Evolutionary conservation across 1,139 yeast species (phyloP).

Genomic region (Saccharomyces hybrid): DNA sequence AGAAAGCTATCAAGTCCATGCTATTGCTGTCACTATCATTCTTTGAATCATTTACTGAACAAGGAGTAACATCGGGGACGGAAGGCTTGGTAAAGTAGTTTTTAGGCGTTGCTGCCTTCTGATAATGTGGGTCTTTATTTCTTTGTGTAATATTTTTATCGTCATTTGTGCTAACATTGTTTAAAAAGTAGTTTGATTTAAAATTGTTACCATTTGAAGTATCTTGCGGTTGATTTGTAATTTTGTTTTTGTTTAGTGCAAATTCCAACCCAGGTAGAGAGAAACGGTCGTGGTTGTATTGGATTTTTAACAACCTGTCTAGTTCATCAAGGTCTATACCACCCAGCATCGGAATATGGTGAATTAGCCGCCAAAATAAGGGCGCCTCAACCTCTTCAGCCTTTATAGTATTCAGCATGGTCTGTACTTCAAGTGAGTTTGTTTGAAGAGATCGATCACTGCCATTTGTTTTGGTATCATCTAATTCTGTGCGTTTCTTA

Average conservation of each 20-base stretch:
- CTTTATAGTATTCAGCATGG: background rate
- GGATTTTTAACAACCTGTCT: constrained; percentile 18
- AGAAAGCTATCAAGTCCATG: background rate
- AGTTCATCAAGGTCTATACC: constrained; percentile 30
- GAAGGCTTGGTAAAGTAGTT: background rate
- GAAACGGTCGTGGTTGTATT: constrained; percentile 16
- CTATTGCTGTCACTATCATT: background rate
- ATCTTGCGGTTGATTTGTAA: background rate
- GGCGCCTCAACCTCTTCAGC: constrained; percentile 15
- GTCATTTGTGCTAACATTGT: background rate
- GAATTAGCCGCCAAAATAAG: constrained; percentile 24
- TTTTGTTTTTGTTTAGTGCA: constrained; percentile 12
- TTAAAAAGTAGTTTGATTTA: background rate
- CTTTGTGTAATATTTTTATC: background rate
- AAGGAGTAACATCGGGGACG: background rate
- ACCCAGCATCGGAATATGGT: constrained; percentile 24
- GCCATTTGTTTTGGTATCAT: constrained; percentile 4
- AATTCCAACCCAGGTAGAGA: constrained; percentile 22
- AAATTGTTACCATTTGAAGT: background rate
- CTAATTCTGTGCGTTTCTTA: background rate
- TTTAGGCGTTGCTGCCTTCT: background rate
- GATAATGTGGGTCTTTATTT: background rate
- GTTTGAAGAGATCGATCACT: constrained; percentile 5
- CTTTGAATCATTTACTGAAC: background rate
- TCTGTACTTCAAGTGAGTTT: constrained; percentile 2